These are phyloP conservation scores for Sclerotinia spermophila DNA, from an alignment of 2,329 filamentous ascomycete genomes.

Conservation along the genomic window DNA sequence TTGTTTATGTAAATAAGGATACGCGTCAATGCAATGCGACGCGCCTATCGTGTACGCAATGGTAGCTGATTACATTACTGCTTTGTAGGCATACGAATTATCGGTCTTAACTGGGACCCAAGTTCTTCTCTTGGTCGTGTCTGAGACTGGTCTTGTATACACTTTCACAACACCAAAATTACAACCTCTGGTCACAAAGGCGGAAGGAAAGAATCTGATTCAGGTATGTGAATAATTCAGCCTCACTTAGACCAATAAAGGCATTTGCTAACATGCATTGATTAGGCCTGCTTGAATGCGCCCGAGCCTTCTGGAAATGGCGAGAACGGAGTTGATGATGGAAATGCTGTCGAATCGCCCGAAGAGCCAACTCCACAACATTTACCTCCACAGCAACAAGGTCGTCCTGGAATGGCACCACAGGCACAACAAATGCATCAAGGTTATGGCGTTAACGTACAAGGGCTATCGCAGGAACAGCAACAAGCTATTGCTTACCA, in stretches of 20 bases:
- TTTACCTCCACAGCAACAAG: slow-evolving; percentile 58
- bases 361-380: slow-evolving; percentile 80
- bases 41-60: slow-evolving; percentile 23
- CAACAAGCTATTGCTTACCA: slow-evolving; percentile 77
- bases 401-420: slow-evolving; percentile 61
- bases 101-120: slow-evolving; percentile 97
- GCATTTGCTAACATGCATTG: slow-evolving; percentile 44
- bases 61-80: slow-evolving; percentile 26
- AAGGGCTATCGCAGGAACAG: slow-evolving; percentile 56
- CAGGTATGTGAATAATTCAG: slow-evolving; percentile 59
- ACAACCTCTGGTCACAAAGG: slow-evolving; percentile 95
- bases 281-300: slow-evolving; percentile 89
- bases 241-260: not conserved
- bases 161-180: slow-evolving; percentile 98
- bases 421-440: slow-evolving; percentile 59
- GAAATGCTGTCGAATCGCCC: slow-evolving; percentile 79
- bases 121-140: slow-evolving; percentile 92
- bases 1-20: not conserved
- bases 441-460: slow-evolving; percentile 48
- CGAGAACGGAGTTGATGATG: slow-evolving; percentile 76
- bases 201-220: slow-evolving; percentile 98
- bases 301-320: slow-evolving; percentile 80
- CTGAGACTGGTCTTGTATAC: slow-evolving; percentile 94
- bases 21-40: slow-evolving; percentile 30
- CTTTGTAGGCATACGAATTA: slow-evolving; percentile 81